Evolutionary conservation across 2,329 filamentous ascomycete species (phyloP).

Genomic region (Colletotrichum eremochloae): DNA sequence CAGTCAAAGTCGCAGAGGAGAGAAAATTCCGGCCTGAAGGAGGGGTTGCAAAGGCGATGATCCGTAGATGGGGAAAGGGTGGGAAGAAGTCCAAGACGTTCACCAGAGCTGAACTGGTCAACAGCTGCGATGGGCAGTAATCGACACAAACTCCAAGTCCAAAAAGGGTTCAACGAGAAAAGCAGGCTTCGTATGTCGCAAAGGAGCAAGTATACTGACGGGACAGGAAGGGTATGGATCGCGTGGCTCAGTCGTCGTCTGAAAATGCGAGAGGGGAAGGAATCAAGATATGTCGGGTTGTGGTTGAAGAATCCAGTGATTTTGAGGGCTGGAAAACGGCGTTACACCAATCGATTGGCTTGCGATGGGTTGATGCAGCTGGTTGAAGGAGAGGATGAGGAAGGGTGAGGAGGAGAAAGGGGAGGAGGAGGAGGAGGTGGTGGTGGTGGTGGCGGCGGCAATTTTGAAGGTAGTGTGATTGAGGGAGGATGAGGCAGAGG

Average conservation of each 20-base stretch:
- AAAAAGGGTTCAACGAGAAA: background rate
- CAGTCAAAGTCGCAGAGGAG: conserved; percentile 10
- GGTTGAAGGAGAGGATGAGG: background rate
- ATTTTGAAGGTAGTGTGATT: conserved; percentile 5
- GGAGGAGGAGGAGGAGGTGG: background rate
- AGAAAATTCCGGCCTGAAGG: background rate
- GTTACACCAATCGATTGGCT: conserved; percentile 19
- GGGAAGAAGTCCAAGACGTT: conserved; percentile 4
- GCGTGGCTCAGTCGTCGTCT: conserved; percentile 7
- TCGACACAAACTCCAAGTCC: conserved; percentile 1
- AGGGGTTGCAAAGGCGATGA: background rate
- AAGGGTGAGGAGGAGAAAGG: background rate
- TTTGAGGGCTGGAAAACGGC: conserved; percentile 18
- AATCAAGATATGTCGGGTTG: background rate
- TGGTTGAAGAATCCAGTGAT: background rate
- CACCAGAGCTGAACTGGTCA: background rate
- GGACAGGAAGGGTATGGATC: background rate
- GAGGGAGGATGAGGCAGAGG: conserved; percentile 1
- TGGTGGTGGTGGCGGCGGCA: conserved; percentile 1
- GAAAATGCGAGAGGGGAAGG: conserved; percentile 9
- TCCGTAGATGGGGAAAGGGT: conserved; percentile 9
- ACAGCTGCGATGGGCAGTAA: background rate
- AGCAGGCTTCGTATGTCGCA: background rate
- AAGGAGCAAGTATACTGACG: background rate
- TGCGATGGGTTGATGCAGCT: conserved; percentile 9